These are phyloP conservation scores for Yarrowia phangngaensis DNA, from an alignment of 805 yeast species.

Conservation along the genomic window DNA sequence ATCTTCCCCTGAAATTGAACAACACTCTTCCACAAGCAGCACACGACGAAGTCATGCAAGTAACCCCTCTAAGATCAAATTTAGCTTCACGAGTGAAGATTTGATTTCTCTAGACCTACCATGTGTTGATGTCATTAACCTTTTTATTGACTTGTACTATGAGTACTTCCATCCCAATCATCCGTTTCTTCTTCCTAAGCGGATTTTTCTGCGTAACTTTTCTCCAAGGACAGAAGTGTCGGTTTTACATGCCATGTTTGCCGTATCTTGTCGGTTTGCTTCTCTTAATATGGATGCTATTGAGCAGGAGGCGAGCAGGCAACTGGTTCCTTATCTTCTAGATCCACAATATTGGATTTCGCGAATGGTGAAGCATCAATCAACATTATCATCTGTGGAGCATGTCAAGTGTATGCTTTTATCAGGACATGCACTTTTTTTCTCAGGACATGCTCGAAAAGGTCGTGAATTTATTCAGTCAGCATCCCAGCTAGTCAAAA, in stretches of 20 bases:
- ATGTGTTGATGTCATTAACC: conserved; percentile 24
- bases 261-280: conserved; percentile 25
- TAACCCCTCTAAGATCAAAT: conserved; percentile 6
- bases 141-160: conserved; percentile 26
- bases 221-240: conserved; percentile 26
- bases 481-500: conserved; percentile 23
- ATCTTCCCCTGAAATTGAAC: conserved; percentile 21
- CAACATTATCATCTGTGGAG: conserved; percentile 9
- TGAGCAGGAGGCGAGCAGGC: conserved; percentile 23
- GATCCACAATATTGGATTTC: conserved; percentile 28
- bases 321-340: conserved; percentile 21
- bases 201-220: conserved; percentile 12
- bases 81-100: conserved; percentile 16
- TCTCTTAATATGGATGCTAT: conserved; percentile 24
- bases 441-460: conserved; percentile 22
- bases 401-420: conserved; percentile 25
- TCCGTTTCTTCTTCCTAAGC: conserved; percentile 27
- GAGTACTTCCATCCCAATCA: conserved; percentile 28
- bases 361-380: conserved; percentile 25
- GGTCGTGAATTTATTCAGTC: conserved; percentile 19
- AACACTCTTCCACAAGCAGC: conserved; percentile 11
- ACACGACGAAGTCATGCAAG: neutral
- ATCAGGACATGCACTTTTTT: conserved; percentile 25
- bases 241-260: conserved; percentile 27
- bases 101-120: conserved; percentile 23